Conservation (phyloP, 1,284 basidiomycete genomes). For the Apiotrichum siamense region DNA sequence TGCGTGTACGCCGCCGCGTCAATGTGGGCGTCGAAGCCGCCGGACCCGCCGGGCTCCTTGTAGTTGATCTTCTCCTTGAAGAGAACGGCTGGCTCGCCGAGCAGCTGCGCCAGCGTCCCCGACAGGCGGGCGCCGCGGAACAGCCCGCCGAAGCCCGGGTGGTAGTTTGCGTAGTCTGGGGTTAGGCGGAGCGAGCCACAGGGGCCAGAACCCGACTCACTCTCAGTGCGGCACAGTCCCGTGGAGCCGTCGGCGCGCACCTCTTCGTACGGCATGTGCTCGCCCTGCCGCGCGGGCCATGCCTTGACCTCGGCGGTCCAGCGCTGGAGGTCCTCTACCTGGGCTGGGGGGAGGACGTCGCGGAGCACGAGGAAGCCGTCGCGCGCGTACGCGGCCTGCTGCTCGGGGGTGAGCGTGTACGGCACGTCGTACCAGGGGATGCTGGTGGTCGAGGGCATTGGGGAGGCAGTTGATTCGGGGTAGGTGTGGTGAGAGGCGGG, state of each 20-base stretch:
- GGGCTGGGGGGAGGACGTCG: conserved; percentile 18
- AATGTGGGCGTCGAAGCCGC: conserved; percentile 39
- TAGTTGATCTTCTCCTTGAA: conserved; percentile 45
- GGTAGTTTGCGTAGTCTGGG: conserved; percentile 29
- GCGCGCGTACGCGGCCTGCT: conserved; percentile 18
- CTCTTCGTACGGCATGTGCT: conserved; percentile 40
- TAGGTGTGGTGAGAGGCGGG: no score
- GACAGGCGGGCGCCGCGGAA: conserved; percentile 27
- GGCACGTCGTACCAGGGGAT: conserved; percentile 15
- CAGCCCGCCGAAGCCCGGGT: conserved; percentile 27
- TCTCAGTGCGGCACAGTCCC: conserved; percentile 35
- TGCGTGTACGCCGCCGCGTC: conserved; percentile 32
- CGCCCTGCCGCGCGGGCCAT: conserved; percentile 27
- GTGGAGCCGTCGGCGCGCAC: conserved; percentile 25
- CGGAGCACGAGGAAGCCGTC: conserved; percentile 28
- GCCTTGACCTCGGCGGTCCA: conserved; percentile 35
- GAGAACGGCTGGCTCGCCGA: conserved; percentile 29
- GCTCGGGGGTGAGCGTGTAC: conserved; percentile 17
- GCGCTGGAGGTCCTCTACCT: conserved; percentile 21
- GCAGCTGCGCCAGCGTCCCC: conserved; percentile 24
- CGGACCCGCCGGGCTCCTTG: conserved; percentile 31
- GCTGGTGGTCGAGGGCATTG: no score
- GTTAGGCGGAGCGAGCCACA: background rate
- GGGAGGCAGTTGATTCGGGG: no score
- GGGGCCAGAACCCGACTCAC: conserved; percentile 8